Evolutionary conservation across 169 alveolate genomes (phyloP), one percentile per base, ranked within the genome.

Genomic region (Plasmodium blacklocki): DNA sequence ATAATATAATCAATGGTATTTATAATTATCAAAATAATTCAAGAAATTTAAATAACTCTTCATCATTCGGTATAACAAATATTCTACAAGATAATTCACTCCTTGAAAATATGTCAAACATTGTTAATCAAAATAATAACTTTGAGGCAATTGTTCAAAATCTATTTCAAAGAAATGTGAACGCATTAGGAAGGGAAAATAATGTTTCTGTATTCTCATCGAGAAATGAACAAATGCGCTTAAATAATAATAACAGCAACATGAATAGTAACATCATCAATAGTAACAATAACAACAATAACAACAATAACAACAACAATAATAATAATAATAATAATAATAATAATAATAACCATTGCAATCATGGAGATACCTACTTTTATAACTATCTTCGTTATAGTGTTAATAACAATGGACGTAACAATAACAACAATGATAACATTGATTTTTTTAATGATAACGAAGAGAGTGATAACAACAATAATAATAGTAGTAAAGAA

Each of bases 281-380:
- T 7, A 73, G 60, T 2, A 76, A 43, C 2, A 70, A 52, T 19
- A n/a, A 15, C 4, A 73, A n/a, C 1, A 56, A 29, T 49, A 19
- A 14, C 3, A 21, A 73, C 7, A 60, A 11, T 5, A 56, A 4
- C 3, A 23, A 3, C 7, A 76, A 76, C 26, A 26, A 47, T 7
- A 49, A 23, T 43, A 54, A 6, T 54, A 11, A 7, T 52, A 47
- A 58, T 58, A 26, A 49, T n/a, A 64, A 63, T 26, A 66, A 63
- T n/a, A 18, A n/a, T 18, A 58, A 58, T 39, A 75, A 63, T 15
- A 66, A 50, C 45, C 45, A 32, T 32, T 32, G 45, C 2, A 49
- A 19, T 67, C 45, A 74, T 14, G 47, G 88, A 39, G 88, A 74
- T 52, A 74, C 88, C 50, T 74, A 74, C 64, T 74, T 74, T 52